These are phyloP conservation scores for Chlamydomonas incerta DNA, from an alignment of 139 green algal genomes.

Conservation along the genomic window DNA sequence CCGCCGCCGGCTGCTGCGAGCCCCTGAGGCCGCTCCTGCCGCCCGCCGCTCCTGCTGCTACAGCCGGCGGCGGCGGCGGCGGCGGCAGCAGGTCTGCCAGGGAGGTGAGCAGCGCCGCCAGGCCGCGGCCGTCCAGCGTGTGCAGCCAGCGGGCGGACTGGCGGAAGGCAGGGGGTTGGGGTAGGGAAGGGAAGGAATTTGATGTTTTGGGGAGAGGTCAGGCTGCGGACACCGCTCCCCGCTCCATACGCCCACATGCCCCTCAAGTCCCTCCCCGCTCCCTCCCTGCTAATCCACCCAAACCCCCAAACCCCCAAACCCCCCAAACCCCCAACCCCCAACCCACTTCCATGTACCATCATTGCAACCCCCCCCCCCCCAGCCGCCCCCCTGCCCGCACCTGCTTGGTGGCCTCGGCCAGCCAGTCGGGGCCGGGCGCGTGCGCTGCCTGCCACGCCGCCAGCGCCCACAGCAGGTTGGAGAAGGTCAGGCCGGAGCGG, in stretches of 20 bases:
- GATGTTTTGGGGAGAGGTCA: too few relatives aligned
- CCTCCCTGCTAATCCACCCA: too few relatives aligned
- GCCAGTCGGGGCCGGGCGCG: not conserved
- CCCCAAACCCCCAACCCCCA: not conserved
- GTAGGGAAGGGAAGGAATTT: too few relatives aligned
- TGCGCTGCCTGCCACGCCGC: not conserved
- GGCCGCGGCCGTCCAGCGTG: not conserved
- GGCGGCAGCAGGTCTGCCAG: slow-evolving; percentile 2
- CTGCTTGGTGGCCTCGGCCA: slow-evolving; percentile 2
- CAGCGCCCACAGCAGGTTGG: slow-evolving; percentile 34
- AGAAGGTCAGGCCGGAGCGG: slow-evolving; percentile 5
- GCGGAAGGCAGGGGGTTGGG: not conserved
- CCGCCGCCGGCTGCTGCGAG: not conserved
- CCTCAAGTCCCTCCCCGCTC: too few relatives aligned
- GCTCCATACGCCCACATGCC: too few relatives aligned
- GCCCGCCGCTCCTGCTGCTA: too few relatives aligned
- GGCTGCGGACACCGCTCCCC: too few relatives aligned
- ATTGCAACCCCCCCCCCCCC: too few relatives aligned
- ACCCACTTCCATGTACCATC: too few relatives aligned
- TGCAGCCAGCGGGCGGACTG: slow-evolving; percentile 25
- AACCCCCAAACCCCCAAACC: too few relatives aligned
- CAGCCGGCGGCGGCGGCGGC: too few relatives aligned
- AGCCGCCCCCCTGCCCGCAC: not conserved
- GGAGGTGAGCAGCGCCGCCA: slow-evolving; percentile 23
- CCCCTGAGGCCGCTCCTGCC: not conserved